Percentiles rank a stretch among this genome's conserved stretches.
Evolutionary conservation across 1,139 yeast genomes (phyloP).

Genomic region (Saccharomyces hybrid): DNA sequence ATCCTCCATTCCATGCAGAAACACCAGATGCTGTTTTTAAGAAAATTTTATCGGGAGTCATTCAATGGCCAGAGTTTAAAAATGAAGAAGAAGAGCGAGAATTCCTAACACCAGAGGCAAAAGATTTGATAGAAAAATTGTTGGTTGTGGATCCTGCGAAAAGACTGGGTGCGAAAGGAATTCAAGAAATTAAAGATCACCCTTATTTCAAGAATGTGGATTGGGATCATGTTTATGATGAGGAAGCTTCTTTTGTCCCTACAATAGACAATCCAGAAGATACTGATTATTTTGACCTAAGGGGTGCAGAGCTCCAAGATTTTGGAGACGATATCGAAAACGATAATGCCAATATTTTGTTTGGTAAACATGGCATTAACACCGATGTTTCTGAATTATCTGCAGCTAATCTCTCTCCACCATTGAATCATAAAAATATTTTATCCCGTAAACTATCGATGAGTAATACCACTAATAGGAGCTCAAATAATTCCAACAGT

Average conservation of each 20-base stretch:
- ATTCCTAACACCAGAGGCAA: constrained; percentile 59
- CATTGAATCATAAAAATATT: neutral
- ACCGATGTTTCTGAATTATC: neutral
- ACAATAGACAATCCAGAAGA: constrained; percentile 70
- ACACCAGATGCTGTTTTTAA: constrained; percentile 77
- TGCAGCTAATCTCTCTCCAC: neutral
- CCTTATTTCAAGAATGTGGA: constrained; percentile 64
- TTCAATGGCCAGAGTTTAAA: constrained; percentile 74
- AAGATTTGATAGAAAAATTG: constrained; percentile 60
- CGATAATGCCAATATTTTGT: constrained; percentile 3
- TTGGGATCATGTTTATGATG: constrained; percentile 70
- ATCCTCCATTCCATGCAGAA: constrained; percentile 87
- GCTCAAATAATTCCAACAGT: constrained; percentile 10
- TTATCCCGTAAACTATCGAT: neutral
- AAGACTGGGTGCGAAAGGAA: constrained; percentile 71
- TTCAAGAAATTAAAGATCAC: constrained; percentile 70
- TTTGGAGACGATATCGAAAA: constrained; percentile 45
- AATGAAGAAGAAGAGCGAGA: constrained; percentile 45
- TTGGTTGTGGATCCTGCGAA: constrained; percentile 54
- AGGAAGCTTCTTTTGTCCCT: constrained; percentile 82
- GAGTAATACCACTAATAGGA: neutral
- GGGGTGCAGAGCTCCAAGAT: constrained; percentile 73
- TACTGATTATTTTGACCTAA: constrained; percentile 82
- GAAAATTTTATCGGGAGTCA: constrained; percentile 63
- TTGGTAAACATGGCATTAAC: neutral